Conservation (phyloP, 495 filamentous ascomycete species). For the Talaromyces stipitatus region DNA sequence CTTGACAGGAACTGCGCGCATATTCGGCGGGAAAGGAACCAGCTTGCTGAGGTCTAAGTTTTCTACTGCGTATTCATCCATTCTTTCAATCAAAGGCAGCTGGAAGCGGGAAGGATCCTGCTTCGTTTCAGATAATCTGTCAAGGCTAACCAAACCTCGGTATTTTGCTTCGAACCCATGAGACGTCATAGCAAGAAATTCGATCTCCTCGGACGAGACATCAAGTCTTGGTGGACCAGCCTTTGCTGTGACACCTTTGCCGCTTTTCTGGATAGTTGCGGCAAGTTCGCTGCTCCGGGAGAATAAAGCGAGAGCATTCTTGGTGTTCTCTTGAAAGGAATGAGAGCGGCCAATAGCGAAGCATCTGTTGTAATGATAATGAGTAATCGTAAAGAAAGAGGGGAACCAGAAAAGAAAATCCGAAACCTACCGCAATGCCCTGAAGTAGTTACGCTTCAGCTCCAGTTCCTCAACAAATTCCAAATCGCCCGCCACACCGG, state of each 20-base stretch:
- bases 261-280: constrained; percentile 27
- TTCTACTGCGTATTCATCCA: constrained; percentile 64
- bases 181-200: constrained; percentile 52
- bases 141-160: constrained; percentile 75
- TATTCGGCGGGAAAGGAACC: constrained; percentile 75
- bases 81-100: constrained; percentile 57
- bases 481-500: constrained; percentile 84
- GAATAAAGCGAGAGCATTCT: constrained; percentile 79
- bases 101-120: constrained; percentile 22
- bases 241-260: constrained; percentile 22
- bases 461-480: constrained; percentile 67
- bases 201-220: constrained; percentile 48
- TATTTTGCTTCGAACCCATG: constrained; percentile 63
- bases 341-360: constrained; percentile 83
- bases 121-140: constrained; percentile 37
- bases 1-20: constrained; percentile 84
- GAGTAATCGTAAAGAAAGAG: constrained; percentile 4
- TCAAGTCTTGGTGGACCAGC: constrained; percentile 49
- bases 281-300: constrained; percentile 56
- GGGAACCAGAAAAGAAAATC: background rate
- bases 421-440: constrained; percentile 65
- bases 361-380: constrained; percentile 44
- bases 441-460: constrained; percentile 75
- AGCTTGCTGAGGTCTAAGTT: constrained; percentile 68
- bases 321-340: constrained; percentile 58